These are phyloP conservation scores for Blastocystis sp. DNA, from an alignment of 352 stramenopile genomes.

Conservation along the genomic window DNA sequence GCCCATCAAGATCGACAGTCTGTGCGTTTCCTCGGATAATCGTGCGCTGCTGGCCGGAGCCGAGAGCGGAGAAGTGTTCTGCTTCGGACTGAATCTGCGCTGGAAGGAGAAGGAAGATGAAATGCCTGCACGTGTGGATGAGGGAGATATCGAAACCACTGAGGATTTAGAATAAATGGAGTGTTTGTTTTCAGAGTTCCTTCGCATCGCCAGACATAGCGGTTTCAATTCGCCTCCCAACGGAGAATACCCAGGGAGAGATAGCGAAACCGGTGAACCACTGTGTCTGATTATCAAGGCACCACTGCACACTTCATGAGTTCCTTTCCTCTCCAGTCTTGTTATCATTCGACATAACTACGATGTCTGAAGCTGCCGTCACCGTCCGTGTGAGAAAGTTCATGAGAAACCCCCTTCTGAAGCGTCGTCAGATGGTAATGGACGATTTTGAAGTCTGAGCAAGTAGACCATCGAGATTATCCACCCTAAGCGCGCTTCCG, in stretches of 20 bases:
- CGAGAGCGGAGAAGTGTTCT: conserved; percentile 40
- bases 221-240: background rate
- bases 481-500: conserved; percentile 51
- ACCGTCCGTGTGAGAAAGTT: conserved; percentile 69
- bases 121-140: conserved; percentile 43
- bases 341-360: conserved; percentile 61
- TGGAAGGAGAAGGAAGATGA: conserved; percentile 61
- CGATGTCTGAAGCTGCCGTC: conserved; percentile 69
- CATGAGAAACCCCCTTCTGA: conserved; percentile 69
- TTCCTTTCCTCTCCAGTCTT: conserved; percentile 39
- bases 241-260: background rate
- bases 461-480: conserved; percentile 51
- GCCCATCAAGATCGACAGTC: conserved; percentile 43
- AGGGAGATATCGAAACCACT: conserved; percentile 1
- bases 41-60: conserved; percentile 51
- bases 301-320: conserved; percentile 1
- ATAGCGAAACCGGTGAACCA: background rate
- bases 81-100: conserved; percentile 60
- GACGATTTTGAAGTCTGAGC: background rate
- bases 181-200: conserved; percentile 3
- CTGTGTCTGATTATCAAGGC: background rate
- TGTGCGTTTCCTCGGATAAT: conserved; percentile 59
- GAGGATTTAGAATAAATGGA: conserved; percentile 60
- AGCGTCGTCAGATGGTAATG: conserved; percentile 66
- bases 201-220: background rate